Evolutionary conservation across 441 rosid species (phyloP), one percentile per base, ranked within the genome.

Genomic region (Brassica balearica): DNA sequence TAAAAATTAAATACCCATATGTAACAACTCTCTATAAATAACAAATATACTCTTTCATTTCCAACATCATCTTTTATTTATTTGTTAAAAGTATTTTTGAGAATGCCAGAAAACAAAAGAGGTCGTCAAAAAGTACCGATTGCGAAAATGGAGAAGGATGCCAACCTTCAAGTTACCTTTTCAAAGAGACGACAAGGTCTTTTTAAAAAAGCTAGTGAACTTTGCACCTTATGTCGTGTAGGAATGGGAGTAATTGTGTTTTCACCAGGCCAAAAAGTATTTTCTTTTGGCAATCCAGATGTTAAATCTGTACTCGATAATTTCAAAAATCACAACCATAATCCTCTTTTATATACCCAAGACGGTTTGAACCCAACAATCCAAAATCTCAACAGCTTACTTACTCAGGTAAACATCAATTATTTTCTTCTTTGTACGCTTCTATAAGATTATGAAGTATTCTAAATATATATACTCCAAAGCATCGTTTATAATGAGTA

Each of bases 151-250:
- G 15, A 64, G 3, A 51, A 51, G 0, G 14, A 51, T 2, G n/a
- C 5, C 11, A 73, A 8, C 0, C 53, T 48, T 17, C 69, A 46
- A 29, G 14, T 32, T 17, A 64, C 70, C 0, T 73, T 73, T 64
- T 73, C 70, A 1, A 73, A 64, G 14, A 51, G 36, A 73, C 32
- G 32, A 73, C 2, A 27, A 0, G 0, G 8, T 32, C 10, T 73
- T 64, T 73, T 73, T 1, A 64, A 32, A 51, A 73, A 73, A 64
- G 36, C 63, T 19, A 11, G 77, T 51, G 70, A 73, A 7, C 36
- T 73, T 51, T 12, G 36, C 8, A 73, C 63, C 0, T 64, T 64
- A 14, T 64, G 77, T 73, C 19, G 51, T 48, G 53, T 11, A 32
- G 14, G 65, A 1, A 64, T 73, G 4, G 70, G 77, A 51, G 4